Percentiles rank a stretch among this genome's conserved stretches.
phyloP scores from a whole-genome alignment of 805 yeast species.

The Metschnikowia peoriensis region DNA sequence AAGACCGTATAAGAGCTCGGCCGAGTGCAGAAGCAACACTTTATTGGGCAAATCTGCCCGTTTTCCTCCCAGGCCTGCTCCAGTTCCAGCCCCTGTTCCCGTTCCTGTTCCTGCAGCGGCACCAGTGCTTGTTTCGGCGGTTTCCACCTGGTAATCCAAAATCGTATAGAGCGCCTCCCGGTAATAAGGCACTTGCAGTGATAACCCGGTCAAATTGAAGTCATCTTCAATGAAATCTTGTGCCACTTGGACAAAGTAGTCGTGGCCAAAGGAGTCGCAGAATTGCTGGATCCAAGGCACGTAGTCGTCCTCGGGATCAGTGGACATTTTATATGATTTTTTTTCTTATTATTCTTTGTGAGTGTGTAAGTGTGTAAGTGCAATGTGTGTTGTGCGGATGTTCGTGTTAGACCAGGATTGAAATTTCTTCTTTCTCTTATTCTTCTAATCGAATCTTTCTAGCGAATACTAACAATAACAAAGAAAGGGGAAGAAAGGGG shows the following conservation, averaged over 20 bases:
- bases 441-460: too few species aligned
- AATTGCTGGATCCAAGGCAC: constrained; percentile 83
- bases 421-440: too few species aligned
- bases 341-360: neutral
- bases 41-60: constrained; percentile 62
- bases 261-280: constrained; percentile 78
- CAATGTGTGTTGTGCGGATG: too few species aligned
- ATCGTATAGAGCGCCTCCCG: constrained; percentile 89
- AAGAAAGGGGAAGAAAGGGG: neutral
- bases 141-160: constrained; percentile 71
- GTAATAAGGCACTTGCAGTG: constrained; percentile 83
- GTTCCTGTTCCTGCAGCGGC: neutral
- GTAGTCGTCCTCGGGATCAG: constrained; percentile 50
- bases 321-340: constrained; percentile 27
- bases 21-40: constrained; percentile 81
- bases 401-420: too few species aligned
- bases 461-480: too few species aligned
- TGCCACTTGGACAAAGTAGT: constrained; percentile 87
- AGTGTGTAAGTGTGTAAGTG: neutral
- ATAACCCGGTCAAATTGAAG: constrained; percentile 88
- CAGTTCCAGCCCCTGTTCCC: too few species aligned
- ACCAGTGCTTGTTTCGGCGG: constrained; percentile 30
- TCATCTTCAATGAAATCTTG: constrained; percentile 96
- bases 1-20: constrained; percentile 88
- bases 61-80: constrained; percentile 23